Percentiles rank a stretch among this genome's conserved stretches.
Conservation (phyloP, 75 land plant genomes). For the Pinus albicaulis region DNA sequence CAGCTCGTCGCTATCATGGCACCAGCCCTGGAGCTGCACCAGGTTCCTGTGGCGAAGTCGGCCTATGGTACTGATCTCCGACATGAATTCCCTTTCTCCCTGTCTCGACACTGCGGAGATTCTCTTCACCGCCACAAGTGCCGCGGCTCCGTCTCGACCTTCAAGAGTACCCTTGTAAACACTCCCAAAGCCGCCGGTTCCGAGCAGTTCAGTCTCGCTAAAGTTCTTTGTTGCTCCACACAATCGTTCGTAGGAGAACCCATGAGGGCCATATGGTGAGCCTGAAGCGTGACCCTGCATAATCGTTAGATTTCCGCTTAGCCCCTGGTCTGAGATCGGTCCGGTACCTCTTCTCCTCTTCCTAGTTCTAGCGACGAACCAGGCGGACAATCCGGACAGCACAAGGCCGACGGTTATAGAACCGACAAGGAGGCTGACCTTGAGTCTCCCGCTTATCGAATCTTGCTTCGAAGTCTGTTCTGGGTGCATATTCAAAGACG, state of each 20-base stretch:
- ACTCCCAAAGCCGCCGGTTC: constrained; percentile 29
- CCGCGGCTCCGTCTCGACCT: constrained; percentile 8
- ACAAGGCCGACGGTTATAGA: not conserved
- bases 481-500: not conserved
- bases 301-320: not conserved
- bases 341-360: not conserved
- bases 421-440: not conserved
- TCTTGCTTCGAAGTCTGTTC: too few relatives aligned
- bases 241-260: constrained; percentile 27
- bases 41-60: constrained; percentile 41
- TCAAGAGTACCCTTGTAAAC: constrained; percentile 22
- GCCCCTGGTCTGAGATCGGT: not conserved
- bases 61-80: constrained; percentile 33
- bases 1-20: constrained; percentile 3
- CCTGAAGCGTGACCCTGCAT: too few relatives aligned
- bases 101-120: constrained; percentile 10
- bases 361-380: not conserved
- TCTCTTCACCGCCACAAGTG: constrained; percentile 21
- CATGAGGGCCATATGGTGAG: not conserved
- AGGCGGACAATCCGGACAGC: not conserved
- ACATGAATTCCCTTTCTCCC: constrained; percentile 28
- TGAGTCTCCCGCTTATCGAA: too few relatives aligned
- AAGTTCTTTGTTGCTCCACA: constrained; percentile 33
- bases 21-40: constrained; percentile 35
- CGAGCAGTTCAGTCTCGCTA: constrained; percentile 22